Evolutionary conservation across 2,329 filamentous ascomycete genomes (phyloP), one percentile per base, ranked within the genome.

Genomic region (Pyrenochaeta sp.): DNA sequence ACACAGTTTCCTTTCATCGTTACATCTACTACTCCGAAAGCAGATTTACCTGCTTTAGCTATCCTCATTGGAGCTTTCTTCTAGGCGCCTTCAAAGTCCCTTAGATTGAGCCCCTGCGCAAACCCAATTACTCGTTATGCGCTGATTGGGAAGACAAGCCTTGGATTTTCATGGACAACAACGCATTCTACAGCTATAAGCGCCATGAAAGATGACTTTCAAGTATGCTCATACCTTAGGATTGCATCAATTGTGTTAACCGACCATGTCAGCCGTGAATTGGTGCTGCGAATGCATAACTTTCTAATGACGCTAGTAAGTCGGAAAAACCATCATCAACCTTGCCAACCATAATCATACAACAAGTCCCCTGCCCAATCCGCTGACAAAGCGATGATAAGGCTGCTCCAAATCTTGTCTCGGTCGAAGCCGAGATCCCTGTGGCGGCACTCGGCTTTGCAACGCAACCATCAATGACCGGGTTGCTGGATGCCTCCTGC

Each of bases 21-120:
- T 73, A 72, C 72, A 74, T 73, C 53, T 61, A 65, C 71, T 75
- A 72, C 71, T 61, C 74, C 69, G 59, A 61, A 73, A 69, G 42
- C 51, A 61, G 64, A 52, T 55, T 55, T 56, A 44, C 63, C 65
- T 68, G 69, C 71, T 64, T 72, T 66, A 60, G 58, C 59, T 61
- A 48, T 28, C 36, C 40, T 40, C 30, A 47, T 49, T 25, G 45
- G 47, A 44, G 15, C 45, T 40, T 47, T 43, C 36, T 27, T 34
- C 36, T 28, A 47, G 22, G 48, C 28, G 30, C 25, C 40, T 43
- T 43, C 45, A 22, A 48, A n/a, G 8, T 34, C n/a, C 27, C 51
- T 40, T 34, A 45, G 34, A 37, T 28, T 10, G 34, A n/a, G 30
- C 30, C 44, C 48, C 49, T 61, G 54, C 45, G 46, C 49, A 42